These are phyloP conservation scores for Tetraselmis striata DNA, from an alignment of 139 green algal genomes.

Conservation along the genomic window DNA sequence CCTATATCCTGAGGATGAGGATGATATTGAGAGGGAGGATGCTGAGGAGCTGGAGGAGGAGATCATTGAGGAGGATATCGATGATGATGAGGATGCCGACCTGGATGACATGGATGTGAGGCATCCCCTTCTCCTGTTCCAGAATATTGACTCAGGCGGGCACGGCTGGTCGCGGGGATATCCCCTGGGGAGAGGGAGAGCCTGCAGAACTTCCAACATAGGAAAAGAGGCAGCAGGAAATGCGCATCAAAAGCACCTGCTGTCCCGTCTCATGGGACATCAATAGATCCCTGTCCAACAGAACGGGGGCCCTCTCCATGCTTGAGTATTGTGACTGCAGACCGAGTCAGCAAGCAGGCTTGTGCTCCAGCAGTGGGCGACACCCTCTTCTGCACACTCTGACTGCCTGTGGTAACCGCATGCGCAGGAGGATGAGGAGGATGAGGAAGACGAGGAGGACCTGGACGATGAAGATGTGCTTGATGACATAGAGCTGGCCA, in stretches of 20 bases:
- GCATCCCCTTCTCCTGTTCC: not conserved
- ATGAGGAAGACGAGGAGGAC: not conserved
- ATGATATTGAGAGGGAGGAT: not conserved
- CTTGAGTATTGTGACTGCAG: no score
- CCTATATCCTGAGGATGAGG: constrained; percentile 4
- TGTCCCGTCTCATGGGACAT: no score
- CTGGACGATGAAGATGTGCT: not conserved
- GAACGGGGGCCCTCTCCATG: no score
- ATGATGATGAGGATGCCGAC: constrained; percentile 2
- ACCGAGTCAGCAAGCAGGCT: no score
- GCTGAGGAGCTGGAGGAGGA: not conserved
- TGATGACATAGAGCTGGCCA: not conserved
- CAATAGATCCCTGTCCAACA: no score
- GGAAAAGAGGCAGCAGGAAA: no score
- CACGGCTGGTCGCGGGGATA: not conserved
- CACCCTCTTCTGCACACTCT: no score
- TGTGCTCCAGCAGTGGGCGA: no score
- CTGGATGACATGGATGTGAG: not conserved
- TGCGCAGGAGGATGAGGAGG: not conserved
- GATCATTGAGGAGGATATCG: not conserved
- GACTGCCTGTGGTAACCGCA: no score
- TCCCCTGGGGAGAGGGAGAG: not conserved
- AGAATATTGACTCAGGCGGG: not conserved
- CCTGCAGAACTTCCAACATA: no score
- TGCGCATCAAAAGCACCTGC: constrained; percentile 15